These are phyloP conservation scores for Bruguiera hainesii DNA, from an alignment of 441 rosid species.

Conservation along the genomic window DNA sequence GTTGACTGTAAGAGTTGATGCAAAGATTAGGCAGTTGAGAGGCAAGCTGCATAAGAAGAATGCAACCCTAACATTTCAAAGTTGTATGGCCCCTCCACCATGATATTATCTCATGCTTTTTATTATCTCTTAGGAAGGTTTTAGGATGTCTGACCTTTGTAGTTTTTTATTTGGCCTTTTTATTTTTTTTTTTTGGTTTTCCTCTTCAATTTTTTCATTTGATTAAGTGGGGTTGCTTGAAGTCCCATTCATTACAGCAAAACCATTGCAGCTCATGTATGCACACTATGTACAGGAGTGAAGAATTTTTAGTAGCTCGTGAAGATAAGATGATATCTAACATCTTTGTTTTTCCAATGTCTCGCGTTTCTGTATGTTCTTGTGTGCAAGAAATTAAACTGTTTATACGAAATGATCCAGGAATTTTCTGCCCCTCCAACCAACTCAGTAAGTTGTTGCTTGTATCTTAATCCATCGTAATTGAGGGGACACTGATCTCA, in stretches of 20 bases:
- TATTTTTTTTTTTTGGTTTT: conserved; percentile 7
- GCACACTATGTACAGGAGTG: conserved; percentile 36
- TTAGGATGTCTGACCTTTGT: conserved; percentile 18
- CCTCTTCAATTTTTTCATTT: conserved; percentile 9
- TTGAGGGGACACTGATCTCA: not conserved
- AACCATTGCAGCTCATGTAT: conserved; percentile 33
- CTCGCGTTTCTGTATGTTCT: not conserved
- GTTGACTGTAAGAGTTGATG: conserved; percentile 88
- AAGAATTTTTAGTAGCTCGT: conserved; percentile 31
- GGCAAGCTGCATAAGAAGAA: conserved; percentile 75
- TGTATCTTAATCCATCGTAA: not conserved
- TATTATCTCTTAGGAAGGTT: conserved; percentile 8
- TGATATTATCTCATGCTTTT: conserved; percentile 19
- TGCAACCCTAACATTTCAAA: conserved; percentile 29
- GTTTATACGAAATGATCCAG: not conserved
- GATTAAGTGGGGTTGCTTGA: conserved; percentile 23
- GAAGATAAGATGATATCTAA: conserved; percentile 27
- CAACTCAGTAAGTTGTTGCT: not conserved
- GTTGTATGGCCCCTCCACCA: conserved; percentile 36
- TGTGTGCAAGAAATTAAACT: not conserved
- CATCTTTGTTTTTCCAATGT: not conserved
- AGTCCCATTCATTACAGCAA: conserved; percentile 26
- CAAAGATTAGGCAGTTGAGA: conserved; percentile 77
- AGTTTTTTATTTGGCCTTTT: conserved; percentile 13
- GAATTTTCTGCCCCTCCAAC: not conserved